Conservation (phyloP, 106 monocot species). For the Apostasia ramifera region DNA sequence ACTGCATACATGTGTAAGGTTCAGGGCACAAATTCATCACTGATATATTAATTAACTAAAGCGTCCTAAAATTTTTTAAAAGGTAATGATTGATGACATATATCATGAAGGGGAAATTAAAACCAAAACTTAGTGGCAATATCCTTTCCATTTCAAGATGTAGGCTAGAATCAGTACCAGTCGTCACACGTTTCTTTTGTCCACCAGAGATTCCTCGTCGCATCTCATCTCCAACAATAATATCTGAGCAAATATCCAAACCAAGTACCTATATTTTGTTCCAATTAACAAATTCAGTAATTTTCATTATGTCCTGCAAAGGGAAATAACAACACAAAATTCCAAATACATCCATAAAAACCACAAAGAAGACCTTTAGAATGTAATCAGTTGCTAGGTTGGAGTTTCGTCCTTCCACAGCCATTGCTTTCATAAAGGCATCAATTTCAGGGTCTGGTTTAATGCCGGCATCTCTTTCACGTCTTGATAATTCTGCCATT, state of each 20-base stretch:
- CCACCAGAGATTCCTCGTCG: constrained; percentile 83
- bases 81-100: too few species aligned
- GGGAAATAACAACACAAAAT: neutral
- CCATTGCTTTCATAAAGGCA: constrained; percentile 75
- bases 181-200: constrained; percentile 69
- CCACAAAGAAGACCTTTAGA: constrained; percentile 50
- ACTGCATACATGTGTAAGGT: neutral
- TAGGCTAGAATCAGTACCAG: constrained; percentile 23
- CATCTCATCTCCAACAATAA: constrained; percentile 76
- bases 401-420: constrained; percentile 43
- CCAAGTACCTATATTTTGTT: constrained; percentile 51
- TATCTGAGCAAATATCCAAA: constrained; percentile 70
- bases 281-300: neutral
- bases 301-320: neutral
- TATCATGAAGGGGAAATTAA: too few species aligned
- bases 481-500: constrained; percentile 66
- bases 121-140: too few species aligned
- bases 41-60: too few species aligned
- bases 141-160: neutral
- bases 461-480: constrained; percentile 71
- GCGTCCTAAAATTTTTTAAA: too few species aligned
- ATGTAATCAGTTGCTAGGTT: constrained; percentile 56
- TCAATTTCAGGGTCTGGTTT: constrained; percentile 88
- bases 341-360: neutral
- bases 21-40: too few species aligned